Percentiles rank a stretch among this genome's conserved stretches.
These are phyloP conservation scores for Ceratocystiopsis brevicomis DNA, from an alignment of 2,329 filamentous ascomycete species.

Conservation along the genomic window DNA sequence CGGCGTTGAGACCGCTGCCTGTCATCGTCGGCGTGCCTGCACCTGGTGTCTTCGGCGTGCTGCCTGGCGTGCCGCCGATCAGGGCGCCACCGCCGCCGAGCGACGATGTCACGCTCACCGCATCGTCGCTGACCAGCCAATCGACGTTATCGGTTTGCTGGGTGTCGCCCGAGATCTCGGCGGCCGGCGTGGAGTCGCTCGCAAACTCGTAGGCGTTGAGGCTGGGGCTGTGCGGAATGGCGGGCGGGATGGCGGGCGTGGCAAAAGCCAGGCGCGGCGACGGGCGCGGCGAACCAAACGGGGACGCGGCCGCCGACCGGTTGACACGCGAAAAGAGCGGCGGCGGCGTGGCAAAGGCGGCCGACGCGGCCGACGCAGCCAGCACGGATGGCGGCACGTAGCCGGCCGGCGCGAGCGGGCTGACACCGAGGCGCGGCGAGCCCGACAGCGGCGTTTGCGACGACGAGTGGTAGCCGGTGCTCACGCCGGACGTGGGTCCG, in stretches of 20 bases:
- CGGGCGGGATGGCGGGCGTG: constrained; percentile 67
- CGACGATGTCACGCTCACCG: constrained; percentile 61
- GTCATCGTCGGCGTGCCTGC: constrained; percentile 52
- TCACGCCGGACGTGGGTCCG: constrained; percentile 17
- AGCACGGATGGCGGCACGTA: constrained; percentile 48
- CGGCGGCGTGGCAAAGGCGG: no score
- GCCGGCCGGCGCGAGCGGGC: constrained; percentile 67
- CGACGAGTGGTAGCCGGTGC: no score
- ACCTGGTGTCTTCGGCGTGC: constrained; percentile 22
- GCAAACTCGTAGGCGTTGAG: constrained; percentile 89
- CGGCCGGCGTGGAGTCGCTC: constrained; percentile 59
- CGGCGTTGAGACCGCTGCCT: constrained; percentile 50
- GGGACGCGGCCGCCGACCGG: constrained; percentile 62
- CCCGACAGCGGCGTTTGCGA: constrained; percentile 64
- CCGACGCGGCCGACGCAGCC: no score
- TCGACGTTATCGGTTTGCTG: constrained; percentile 89
- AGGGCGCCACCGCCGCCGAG: constrained; percentile 46
- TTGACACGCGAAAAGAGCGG: constrained; percentile 41
- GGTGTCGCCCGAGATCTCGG: constrained; percentile 70
- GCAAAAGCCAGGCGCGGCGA: constrained; percentile 82
- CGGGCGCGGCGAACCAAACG: constrained; percentile 83
- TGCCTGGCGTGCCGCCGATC: constrained; percentile 31
- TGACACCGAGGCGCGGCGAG: constrained; percentile 64
- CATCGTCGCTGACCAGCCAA: constrained; percentile 85
- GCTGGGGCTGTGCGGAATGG: constrained; percentile 83